phyloP scores from a whole-genome alignment of 2,329 filamentous ascomycete genomes.

The Drechslerella coelobrocha region DNA sequence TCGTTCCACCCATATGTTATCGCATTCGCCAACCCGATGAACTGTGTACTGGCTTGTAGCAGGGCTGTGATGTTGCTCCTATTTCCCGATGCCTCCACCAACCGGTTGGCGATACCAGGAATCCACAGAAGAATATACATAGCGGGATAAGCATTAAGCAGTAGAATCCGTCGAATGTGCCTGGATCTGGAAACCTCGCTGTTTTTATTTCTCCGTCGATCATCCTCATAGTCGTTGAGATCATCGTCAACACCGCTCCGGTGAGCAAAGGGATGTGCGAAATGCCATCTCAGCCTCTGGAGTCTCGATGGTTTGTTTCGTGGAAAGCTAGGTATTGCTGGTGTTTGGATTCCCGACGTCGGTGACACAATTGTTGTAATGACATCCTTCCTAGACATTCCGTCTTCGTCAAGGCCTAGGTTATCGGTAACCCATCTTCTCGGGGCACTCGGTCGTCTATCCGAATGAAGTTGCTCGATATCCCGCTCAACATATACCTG shows the following conservation, averaged over 20 bases:
- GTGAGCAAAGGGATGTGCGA: constrained; percentile 40
- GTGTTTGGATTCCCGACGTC: too few relatives aligned
- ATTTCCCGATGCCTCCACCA: constrained; percentile 55
- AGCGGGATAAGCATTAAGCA: constrained; percentile 59
- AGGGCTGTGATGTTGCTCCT: constrained; percentile 53
- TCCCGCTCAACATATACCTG: too few relatives aligned
- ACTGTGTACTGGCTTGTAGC: constrained; percentile 58
- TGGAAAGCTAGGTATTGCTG: too few relatives aligned
- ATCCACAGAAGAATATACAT: constrained; percentile 59
- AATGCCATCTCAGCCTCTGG: constrained; percentile 19
- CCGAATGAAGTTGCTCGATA: too few relatives aligned
- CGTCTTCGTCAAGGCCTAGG: too few relatives aligned
- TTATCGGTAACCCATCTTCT: too few relatives aligned
- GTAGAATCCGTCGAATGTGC: constrained; percentile 55
- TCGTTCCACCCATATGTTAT: constrained; percentile 59
- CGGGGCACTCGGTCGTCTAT: too few relatives aligned
- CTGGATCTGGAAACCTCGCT: constrained; percentile 30
- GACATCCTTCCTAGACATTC: too few relatives aligned
- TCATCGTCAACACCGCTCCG: constrained; percentile 23
- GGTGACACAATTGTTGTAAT: too few relatives aligned
- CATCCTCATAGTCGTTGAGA: constrained; percentile 8
- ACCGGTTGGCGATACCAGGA: constrained; percentile 58
- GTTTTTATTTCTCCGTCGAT: constrained; percentile 21
- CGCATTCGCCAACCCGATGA: constrained; percentile 58
- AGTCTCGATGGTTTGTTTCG: constrained; percentile 26